Percentiles rank a stretch among this genome's conserved stretches.
phyloP scores from a whole-genome alignment of 768 basidiomycete genomes.

The Kwoniella heveanensis region DNA sequence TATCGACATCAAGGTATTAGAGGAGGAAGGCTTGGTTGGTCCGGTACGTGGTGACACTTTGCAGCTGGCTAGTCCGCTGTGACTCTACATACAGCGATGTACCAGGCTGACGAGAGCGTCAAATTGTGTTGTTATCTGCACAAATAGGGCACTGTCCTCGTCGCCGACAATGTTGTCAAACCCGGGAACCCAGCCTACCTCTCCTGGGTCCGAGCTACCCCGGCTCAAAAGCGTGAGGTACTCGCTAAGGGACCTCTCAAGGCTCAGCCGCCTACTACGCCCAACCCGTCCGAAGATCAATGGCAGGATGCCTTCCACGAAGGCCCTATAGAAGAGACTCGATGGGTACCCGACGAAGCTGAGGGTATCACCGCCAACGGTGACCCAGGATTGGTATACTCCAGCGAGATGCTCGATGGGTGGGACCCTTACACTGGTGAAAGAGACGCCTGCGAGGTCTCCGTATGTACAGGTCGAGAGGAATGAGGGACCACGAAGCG shows the following conservation, averaged over 20 bases:
- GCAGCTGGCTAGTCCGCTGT: too few species aligned
- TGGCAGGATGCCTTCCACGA: constrained; percentile 48
- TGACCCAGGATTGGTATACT: constrained; percentile 45
- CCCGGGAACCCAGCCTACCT: constrained; percentile 55
- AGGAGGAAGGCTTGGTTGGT: constrained; percentile 52
- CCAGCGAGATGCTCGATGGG: constrained; percentile 48
- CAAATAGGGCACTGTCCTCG: constrained; percentile 48
- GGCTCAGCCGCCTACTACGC: constrained; percentile 37
- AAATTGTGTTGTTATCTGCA: too few species aligned
- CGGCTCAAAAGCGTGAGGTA: constrained; percentile 39
- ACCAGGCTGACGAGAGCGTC: too few species aligned
- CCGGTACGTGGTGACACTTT: too few species aligned
- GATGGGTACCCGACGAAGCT: constrained; percentile 49
- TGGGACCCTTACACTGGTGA: constrained; percentile 55
- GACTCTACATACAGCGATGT: too few species aligned
- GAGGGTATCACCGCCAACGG: constrained; percentile 46
- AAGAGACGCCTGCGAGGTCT: constrained; percentile 53
- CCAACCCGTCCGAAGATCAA: constrained; percentile 41
- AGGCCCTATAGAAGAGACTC: constrained; percentile 49
- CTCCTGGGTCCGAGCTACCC: constrained; percentile 50
- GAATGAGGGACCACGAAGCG: constrained; percentile 9
- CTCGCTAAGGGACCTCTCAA: constrained; percentile 24
- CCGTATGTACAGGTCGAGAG: constrained; percentile 42
- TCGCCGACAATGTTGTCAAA: constrained; percentile 56
- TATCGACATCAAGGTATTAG: constrained; percentile 52